These are phyloP conservation scores for Calophaca sinica DNA, from an alignment of 306 rosid species.

Conservation along the genomic window DNA sequence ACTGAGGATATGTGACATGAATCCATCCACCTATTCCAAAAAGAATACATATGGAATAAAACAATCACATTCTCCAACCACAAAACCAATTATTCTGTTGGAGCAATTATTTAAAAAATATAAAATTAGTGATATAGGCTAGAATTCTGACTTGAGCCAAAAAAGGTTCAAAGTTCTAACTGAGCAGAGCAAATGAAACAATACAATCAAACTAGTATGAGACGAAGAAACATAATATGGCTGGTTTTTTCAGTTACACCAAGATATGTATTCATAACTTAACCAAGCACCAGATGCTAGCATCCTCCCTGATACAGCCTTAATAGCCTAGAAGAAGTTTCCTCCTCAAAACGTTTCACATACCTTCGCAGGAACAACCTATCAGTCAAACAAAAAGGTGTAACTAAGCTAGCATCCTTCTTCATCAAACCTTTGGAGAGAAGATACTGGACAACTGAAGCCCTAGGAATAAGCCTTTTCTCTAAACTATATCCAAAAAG, in stretches of 20 bases:
- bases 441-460: slow-evolving; percentile 45
- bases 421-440: slow-evolving; percentile 48
- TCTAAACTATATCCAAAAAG: slow-evolving; percentile 49
- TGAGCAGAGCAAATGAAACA: neutral
- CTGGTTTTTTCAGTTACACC: neutral
- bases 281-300: neutral
- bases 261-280: neutral
- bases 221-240: slow-evolving; percentile 7
- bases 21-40: neutral
- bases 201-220: slow-evolving; percentile 9
- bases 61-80: neutral
- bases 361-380: slow-evolving; percentile 40
- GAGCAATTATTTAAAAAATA: slow-evolving; percentile 26
- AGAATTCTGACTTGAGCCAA: neutral
- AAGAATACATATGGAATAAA: no score
- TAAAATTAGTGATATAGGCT: neutral
- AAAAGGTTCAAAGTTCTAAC: no score
- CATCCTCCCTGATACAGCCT: slow-evolving; percentile 22
- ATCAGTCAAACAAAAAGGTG: neutral
- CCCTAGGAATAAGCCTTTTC: slow-evolving; percentile 55
- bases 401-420: slow-evolving; percentile 7
- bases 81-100: neutral
- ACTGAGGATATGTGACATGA: neutral
- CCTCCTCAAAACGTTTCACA: slow-evolving; percentile 30
- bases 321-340: slow-evolving; percentile 20